These are phyloP conservation scores for Populus hybrid DNA, from an alignment of 441 rosid genomes.

Conservation along the genomic window DNA sequence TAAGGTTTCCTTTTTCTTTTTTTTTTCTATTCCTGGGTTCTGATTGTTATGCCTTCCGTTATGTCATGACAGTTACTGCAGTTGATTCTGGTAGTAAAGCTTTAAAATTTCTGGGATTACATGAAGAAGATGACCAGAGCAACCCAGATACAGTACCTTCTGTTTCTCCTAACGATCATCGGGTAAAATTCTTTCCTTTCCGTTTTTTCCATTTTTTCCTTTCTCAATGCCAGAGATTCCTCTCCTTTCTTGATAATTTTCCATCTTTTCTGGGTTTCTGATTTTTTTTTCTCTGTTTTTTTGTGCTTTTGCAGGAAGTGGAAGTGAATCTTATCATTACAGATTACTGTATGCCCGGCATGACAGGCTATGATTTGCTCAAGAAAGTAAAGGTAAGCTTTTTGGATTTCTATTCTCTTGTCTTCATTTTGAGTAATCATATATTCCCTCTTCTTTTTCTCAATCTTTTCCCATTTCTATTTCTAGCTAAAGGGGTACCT, in stretches of 20 bases:
- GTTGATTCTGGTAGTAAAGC: constrained; percentile 90
- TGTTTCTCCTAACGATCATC: constrained; percentile 30
- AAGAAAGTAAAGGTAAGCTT: constrained; percentile 61
- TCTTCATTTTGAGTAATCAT: constrained; percentile 19
- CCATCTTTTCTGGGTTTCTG: constrained; percentile 1
- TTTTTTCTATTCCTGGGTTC: background rate
- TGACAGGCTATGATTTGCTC: constrained; percentile 86
- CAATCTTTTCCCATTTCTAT: constrained; percentile 17
- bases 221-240: constrained; percentile 10
- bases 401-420: background rate
- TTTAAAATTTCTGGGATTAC: constrained; percentile 66
- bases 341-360: constrained; percentile 91
- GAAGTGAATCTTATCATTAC: constrained; percentile 70
- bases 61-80: constrained; percentile 52
- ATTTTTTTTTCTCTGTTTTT: constrained; percentile 1
- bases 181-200: constrained; percentile 21
- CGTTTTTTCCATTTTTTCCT: background rate
- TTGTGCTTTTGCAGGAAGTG: constrained; percentile 36
- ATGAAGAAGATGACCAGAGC: constrained; percentile 25
- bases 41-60: background rate
- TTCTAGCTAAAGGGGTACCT: constrained; percentile 15
- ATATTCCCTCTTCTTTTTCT: constrained; percentile 2
- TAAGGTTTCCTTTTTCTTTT: too few species aligned
- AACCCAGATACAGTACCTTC: constrained; percentile 26
- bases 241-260: background rate